Evolutionary conservation across 1,284 basidiomycete genomes (phyloP).

Genomic region (Stereum hirsutum): DNA sequence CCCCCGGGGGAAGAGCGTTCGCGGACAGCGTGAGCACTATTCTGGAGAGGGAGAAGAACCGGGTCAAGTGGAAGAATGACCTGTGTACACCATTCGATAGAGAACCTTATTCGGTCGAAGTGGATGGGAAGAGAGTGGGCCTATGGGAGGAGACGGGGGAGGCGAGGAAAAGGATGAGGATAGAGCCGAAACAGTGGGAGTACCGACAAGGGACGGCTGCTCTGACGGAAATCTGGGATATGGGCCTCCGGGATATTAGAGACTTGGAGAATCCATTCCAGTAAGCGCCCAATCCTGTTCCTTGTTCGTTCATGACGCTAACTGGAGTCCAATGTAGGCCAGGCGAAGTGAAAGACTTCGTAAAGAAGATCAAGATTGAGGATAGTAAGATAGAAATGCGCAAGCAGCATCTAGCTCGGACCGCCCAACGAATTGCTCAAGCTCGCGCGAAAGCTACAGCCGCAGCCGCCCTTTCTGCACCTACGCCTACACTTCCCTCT

Average conservation of each 20-base stretch:
- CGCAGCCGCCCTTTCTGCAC: constrained; percentile 9
- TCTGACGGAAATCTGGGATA: constrained; percentile 71
- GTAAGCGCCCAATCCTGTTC: constrained; percentile 29
- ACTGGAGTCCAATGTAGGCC: constrained; percentile 29
- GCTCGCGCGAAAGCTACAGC: constrained; percentile 31
- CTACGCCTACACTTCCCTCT: constrained; percentile 1
- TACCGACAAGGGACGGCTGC: constrained; percentile 55
- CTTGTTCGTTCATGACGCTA: neutral
- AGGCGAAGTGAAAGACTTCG: constrained; percentile 63
- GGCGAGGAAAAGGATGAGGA: constrained; percentile 39
- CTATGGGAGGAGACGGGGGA: constrained; percentile 53
- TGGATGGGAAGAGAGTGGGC: constrained; percentile 39
- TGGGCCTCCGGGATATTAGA: constrained; percentile 56
- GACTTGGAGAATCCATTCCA: constrained; percentile 59
- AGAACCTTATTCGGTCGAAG: constrained; percentile 43
- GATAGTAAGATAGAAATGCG: constrained; percentile 55
- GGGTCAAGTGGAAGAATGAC: constrained; percentile 81
- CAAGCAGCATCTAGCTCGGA: constrained; percentile 40
- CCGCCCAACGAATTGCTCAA: constrained; percentile 34
- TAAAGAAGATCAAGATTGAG: constrained; percentile 58
- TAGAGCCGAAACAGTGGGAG: constrained; percentile 47
- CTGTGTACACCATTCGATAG: constrained; percentile 70
- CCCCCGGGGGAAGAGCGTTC: constrained; percentile 66
- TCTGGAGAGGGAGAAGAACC: constrained; percentile 75
- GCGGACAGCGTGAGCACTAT: constrained; percentile 63